Conservation (phyloP, 106 monocot genomes). For the Allium cepa region DNA sequence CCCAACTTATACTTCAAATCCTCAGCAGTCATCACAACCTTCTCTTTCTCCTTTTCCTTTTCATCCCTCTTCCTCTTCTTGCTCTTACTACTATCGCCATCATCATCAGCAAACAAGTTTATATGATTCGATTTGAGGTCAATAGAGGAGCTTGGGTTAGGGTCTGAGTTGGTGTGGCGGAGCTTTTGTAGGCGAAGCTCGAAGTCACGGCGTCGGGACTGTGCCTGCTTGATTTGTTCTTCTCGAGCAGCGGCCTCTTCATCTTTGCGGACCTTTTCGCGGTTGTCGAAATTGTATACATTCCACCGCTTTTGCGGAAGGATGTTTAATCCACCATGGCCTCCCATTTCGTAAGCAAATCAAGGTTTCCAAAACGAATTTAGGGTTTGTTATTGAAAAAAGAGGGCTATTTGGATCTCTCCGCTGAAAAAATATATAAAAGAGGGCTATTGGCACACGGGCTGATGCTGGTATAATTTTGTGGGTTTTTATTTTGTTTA, state of each 20-base stretch:
- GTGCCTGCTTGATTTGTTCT: conserved; percentile 73
- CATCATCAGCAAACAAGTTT: conserved; percentile 56
- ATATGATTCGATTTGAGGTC: conserved; percentile 27
- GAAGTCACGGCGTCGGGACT: conserved; percentile 60
- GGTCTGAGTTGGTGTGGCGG: conserved; percentile 33
- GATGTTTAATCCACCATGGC: conserved; percentile 91
- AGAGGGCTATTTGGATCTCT: too few relatives aligned
- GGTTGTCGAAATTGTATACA: conserved; percentile 96
- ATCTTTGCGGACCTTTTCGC: conserved; percentile 90
- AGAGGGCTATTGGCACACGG: too few relatives aligned
- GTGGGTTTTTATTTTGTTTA: too few relatives aligned
- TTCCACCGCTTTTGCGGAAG: conserved; percentile 98
- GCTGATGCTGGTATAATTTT: too few relatives aligned
- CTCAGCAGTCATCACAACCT: conserved; percentile 41
- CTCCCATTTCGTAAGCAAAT: conserved; percentile 42
- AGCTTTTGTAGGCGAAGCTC: conserved; percentile 71
- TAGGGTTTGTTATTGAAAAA: too few relatives aligned
- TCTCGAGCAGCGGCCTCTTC: conserved; percentile 88
- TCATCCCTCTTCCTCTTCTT: conserved; percentile 13
- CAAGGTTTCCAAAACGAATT: too few relatives aligned
- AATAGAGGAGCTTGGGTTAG: conserved; percentile 18
- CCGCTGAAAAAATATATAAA: too few relatives aligned
- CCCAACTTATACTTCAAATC: conserved; percentile 94
- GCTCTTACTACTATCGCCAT: background rate
- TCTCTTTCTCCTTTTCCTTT: conserved; percentile 27